Base-by-base conservation (phyloP, 2,329 filamentous ascomycete genomes). In the Xylaria sp. region DNA sequence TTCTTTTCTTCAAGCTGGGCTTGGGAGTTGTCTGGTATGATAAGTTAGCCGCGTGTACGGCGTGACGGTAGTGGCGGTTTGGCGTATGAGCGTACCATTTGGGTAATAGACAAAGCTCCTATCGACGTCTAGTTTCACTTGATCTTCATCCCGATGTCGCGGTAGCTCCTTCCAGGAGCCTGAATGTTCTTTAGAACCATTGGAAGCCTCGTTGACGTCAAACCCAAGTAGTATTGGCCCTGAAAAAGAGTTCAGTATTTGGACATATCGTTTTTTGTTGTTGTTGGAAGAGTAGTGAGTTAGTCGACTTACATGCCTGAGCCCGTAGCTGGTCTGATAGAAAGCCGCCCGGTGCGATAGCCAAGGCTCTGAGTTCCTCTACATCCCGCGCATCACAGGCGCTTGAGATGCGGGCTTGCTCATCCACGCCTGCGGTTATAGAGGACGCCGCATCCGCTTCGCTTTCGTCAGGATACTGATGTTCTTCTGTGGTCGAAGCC, bases 41-140 rank as follows among this genome's bases (percentile, higher is more conserved):
- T 8, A 1, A 11, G 2, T 60, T 9, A 61, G 56, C 17, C 15
- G 14, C 21, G 15, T 38, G 3, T 2, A 23, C 40, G 9, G 14
- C n/a, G n/a, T n/a, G n/a, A n/a, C 4, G 45, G 19, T 17, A n/a
- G 8, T 15, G 8, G 11, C 3, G 17, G 25, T 33, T n/a, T 19
- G 4, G 15, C 31, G 12, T 37, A 15, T 7, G 14, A 37, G n/a
- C 40, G 71, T 82, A 95, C 93, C 86, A 66, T 86, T 84, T 12
- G 95, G 95, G 76, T 99, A 99, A 79, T 97, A 96, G 64, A 98
- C 90, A 78, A 99, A 99, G n/a, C 95, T 94, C 59, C 95, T 87
- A 77, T 97, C 88, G 59, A 99, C 95, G 75, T 99, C 95, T 50
- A 98, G 84, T 72, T 89, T 85, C 40, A 99, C 93, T 78, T 99